These are phyloP conservation scores for Colletotrichum sp. DNA, from an alignment of 2,329 filamentous ascomycete genomes.

Conservation along the genomic window DNA sequence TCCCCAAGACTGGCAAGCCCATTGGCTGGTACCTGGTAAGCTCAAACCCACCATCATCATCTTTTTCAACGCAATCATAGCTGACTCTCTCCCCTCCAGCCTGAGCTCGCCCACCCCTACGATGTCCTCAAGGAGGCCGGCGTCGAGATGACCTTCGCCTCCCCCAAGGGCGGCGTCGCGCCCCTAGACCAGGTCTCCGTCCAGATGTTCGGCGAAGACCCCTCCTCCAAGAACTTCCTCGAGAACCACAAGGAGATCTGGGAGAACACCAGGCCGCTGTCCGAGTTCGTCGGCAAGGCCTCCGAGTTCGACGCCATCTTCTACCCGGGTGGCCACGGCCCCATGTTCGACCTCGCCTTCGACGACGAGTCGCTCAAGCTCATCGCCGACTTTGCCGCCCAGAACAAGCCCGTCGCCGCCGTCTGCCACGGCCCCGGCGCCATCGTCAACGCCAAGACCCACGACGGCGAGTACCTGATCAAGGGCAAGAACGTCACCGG, in stretches of 20 bases:
- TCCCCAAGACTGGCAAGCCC: constrained; percentile 53
- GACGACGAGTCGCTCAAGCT: constrained; percentile 63
- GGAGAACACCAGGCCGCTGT: constrained; percentile 66
- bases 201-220: constrained; percentile 58
- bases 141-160: constrained; percentile 62
- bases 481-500: constrained; percentile 63
- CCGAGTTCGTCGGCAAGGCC: constrained; percentile 59
- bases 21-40: constrained; percentile 76
- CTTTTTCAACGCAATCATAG: background rate
- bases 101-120: constrained; percentile 71
- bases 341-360: constrained; percentile 71
- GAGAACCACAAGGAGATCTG: constrained; percentile 63
- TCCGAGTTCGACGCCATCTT: constrained; percentile 68
- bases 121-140: constrained; percentile 57
- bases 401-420: constrained; percentile 67
- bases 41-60: background rate
- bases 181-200: constrained; percentile 67
- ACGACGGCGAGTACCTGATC: constrained; percentile 58
- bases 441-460: constrained; percentile 60
- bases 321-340: constrained; percentile 63
- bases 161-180: constrained; percentile 65
- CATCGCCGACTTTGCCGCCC: constrained; percentile 65
- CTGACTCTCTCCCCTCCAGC: constrained; percentile 35
- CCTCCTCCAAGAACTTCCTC: constrained; percentile 58
- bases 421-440: constrained; percentile 75